These are phyloP conservation scores for Boletus barrowsii DNA, from an alignment of 768 basidiomycete species.

Conservation along the genomic window DNA sequence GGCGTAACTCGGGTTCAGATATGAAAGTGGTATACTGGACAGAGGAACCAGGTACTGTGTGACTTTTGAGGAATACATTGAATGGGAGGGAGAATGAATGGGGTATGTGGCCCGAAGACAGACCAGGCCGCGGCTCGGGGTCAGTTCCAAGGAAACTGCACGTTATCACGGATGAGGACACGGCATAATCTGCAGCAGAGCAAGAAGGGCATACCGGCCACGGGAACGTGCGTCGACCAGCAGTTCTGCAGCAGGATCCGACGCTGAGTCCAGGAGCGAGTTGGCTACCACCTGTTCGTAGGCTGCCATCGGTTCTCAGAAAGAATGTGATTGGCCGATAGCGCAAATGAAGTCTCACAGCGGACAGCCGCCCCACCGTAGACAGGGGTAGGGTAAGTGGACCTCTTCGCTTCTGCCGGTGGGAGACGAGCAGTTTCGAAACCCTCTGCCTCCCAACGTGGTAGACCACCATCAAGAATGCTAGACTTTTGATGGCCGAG, in stretches of 20 bases:
- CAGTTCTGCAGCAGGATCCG: slow-evolving; percentile 51
- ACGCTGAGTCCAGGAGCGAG: slow-evolving; percentile 45
- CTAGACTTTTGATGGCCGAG: slow-evolving; percentile 87
- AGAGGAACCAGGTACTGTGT: slow-evolving; percentile 32
- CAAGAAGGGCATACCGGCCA: slow-evolving; percentile 56
- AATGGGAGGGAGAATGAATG: slow-evolving; percentile 85
- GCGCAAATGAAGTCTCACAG: slow-evolving; percentile 32
- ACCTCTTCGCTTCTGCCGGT: slow-evolving; percentile 20
- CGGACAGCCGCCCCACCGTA: slow-evolving; percentile 50
- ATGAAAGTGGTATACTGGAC: slow-evolving; percentile 58
- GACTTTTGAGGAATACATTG: slow-evolving; percentile 58
- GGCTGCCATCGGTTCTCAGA: slow-evolving; percentile 39
- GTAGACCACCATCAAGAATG: slow-evolving; percentile 91
- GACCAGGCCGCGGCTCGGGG: slow-evolving; percentile 84
- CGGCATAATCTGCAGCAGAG: background rate
- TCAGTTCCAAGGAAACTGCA: slow-evolving; percentile 74
- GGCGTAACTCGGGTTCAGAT: slow-evolving; percentile 52
- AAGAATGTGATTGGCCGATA: slow-evolving; percentile 31
- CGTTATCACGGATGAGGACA: slow-evolving; percentile 8
- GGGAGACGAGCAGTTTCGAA: slow-evolving; percentile 44
- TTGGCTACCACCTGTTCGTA: slow-evolving; percentile 83
- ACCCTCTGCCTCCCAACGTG: slow-evolving; percentile 72
- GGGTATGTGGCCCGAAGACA: slow-evolving; percentile 92
- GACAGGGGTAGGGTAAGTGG: slow-evolving; percentile 51
- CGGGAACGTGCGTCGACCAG: slow-evolving; percentile 85